Percentiles rank a stretch among this genome's conserved stretches.
Conservation (phyloP, 2,329 filamentous ascomycete species). For the Arachnomyces sp. region DNA sequence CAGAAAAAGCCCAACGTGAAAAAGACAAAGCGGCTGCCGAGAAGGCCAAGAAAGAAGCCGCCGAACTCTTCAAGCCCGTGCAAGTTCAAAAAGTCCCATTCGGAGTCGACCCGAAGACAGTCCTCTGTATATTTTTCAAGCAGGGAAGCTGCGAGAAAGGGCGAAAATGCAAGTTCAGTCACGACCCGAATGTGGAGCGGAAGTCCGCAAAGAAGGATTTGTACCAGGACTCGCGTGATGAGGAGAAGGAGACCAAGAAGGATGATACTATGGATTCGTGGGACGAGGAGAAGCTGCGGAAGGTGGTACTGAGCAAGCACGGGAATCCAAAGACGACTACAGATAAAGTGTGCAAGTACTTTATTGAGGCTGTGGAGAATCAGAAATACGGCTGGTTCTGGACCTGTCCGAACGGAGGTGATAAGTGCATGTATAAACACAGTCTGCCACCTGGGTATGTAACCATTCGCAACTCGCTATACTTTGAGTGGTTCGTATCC, state of each 20-base stretch:
- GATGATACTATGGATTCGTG: slow-evolving; percentile 89
- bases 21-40: slow-evolving; percentile 89
- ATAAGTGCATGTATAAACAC: slow-evolving; percentile 98
- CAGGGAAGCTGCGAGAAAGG: slow-evolving; percentile 97
- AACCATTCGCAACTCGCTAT: no score
- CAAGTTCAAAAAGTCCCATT: slow-evolving; percentile 98
- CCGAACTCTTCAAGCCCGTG: slow-evolving; percentile 78
- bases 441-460: slow-evolving; percentile 86
- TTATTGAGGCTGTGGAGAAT: slow-evolving; percentile 94
- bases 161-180: slow-evolving; percentile 94
- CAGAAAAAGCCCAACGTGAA: slow-evolving; percentile 58
- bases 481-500: no score
- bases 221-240: slow-evolving; percentile 73
- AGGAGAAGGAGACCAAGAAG: slow-evolving; percentile 65
- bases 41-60: slow-evolving; percentile 68
- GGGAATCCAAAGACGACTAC: slow-evolving; percentile 92
- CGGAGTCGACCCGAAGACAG: slow-evolving; percentile 94
- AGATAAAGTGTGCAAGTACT: slow-evolving; percentile 98
- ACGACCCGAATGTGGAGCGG: slow-evolving; percentile 80
- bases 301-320: slow-evolving; percentile 90
- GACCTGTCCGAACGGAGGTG: slow-evolving; percentile 89
- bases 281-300: slow-evolving; percentile 92
- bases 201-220: slow-evolving; percentile 88
- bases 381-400: slow-evolving; percentile 99
- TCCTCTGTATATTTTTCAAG: slow-evolving; percentile 93